Evolutionary conservation across 2,329 filamentous ascomycete genomes (phyloP).

Genomic region (Alternaria infectoria): DNA sequence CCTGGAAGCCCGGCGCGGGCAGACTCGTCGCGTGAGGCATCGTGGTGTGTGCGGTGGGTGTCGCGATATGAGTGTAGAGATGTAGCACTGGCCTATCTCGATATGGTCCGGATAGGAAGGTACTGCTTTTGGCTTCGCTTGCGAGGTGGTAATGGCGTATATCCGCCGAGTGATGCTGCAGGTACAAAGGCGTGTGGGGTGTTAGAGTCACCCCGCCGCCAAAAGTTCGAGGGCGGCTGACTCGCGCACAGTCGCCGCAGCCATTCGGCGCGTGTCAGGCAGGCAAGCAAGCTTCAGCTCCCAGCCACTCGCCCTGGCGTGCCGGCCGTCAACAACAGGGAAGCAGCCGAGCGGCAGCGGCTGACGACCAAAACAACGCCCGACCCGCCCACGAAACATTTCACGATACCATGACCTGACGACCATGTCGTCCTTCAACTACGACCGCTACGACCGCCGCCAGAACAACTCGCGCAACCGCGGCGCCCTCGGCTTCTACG

Average conservation of each 20-base stretch:
- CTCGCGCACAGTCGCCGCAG: conserved; percentile 3
- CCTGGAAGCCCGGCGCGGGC: conserved; percentile 79
- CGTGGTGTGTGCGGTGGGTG: background rate
- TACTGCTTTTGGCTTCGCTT: background rate
- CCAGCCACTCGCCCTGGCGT: conserved; percentile 2
- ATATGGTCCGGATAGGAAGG: background rate
- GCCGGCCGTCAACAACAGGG: conserved; percentile 13
- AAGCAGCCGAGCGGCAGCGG: conserved; percentile 6
- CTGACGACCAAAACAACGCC: conserved; percentile 4
- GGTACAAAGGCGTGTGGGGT: conserved; percentile 16
- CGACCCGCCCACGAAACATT: conserved; percentile 17
- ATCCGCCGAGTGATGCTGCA: conserved; percentile 6
- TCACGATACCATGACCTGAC: conserved; percentile 20
- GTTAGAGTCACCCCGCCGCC: conserved; percentile 28
- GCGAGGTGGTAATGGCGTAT: background rate
- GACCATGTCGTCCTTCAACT: conserved; percentile 51
- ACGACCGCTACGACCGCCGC: conserved; percentile 62
- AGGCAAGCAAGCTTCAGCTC: background rate
- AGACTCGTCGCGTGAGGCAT: conserved; percentile 78
- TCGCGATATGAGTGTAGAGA: too few species aligned
- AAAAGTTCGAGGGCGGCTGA: conserved; percentile 18
- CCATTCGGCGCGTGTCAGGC: conserved; percentile 8
- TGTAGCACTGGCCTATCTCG: background rate
- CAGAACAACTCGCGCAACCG: conserved; percentile 60
- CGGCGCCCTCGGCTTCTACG: conserved; percentile 78